Evolutionary conservation across 495 filamentous ascomycete species (phyloP).

Genomic region (Rhypophila decipiens): DNA sequence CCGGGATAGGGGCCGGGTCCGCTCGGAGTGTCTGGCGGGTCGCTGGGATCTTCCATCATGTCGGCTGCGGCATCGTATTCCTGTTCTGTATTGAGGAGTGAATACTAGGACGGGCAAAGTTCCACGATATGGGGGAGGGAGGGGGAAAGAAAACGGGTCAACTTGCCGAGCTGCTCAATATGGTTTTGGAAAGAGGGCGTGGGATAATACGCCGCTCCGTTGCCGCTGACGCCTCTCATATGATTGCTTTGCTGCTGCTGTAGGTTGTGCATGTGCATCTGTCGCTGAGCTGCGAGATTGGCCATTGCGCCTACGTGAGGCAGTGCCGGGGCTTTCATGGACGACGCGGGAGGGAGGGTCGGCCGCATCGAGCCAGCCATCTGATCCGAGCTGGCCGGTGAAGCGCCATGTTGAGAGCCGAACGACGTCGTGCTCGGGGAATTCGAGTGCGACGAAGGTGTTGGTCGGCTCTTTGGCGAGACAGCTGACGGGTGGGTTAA

Average conservation of each 20-base stretch:
- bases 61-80: conserved; percentile 97
- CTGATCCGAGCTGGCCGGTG: conserved; percentile 56
- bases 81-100: conserved; percentile 84
- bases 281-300: conserved; percentile 42
- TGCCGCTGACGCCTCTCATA: conserved; percentile 23
- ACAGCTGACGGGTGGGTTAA: conserved; percentile 41
- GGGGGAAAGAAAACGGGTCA: conserved; percentile 53
- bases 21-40: conserved; percentile 53
- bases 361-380: conserved; percentile 34
- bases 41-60: conserved; percentile 77
- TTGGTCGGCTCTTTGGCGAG: conserved; percentile 63
- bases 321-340: conserved; percentile 35
- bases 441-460: conserved; percentile 73
- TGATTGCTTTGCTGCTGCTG: conserved; percentile 27
- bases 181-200: conserved; percentile 82
- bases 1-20: conserved; percentile 62
- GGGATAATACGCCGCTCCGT: conserved; percentile 51
- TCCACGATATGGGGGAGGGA: conserved; percentile 47
- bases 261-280: conserved; percentile 35
- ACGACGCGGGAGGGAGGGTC: conserved; percentile 30
- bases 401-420: conserved; percentile 62
- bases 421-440: conserved; percentile 76
- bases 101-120: conserved; percentile 75
- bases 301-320: conserved; percentile 27
- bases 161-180: conserved; percentile 96